phyloP scores from a whole-genome alignment of 176 grass and related monocot species.

The Aegilops speltoides region DNA sequence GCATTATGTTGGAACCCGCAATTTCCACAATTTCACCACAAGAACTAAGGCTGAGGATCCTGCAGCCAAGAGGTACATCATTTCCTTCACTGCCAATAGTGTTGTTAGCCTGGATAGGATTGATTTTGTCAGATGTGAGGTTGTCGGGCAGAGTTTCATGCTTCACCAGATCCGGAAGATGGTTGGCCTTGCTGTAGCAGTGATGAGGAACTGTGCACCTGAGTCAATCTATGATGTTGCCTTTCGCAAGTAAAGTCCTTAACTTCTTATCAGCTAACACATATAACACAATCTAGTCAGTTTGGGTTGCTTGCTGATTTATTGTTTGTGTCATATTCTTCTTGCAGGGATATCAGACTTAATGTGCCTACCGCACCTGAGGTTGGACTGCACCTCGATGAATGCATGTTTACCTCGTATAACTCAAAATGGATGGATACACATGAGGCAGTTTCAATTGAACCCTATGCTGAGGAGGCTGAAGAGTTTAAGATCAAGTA shows the following conservation, averaged over 20 bases:
- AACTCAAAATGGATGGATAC: constrained; percentile 87
- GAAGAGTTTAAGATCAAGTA: constrained; percentile 91
- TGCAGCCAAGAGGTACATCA: constrained; percentile 83
- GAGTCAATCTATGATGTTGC: constrained; percentile 76
- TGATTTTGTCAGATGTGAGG: constrained; percentile 93
- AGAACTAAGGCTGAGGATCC: constrained; percentile 97
- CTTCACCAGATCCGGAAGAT: constrained; percentile 95
- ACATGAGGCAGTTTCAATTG: constrained; percentile 87
- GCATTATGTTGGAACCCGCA: constrained; percentile 87
- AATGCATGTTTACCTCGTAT: constrained; percentile 91
- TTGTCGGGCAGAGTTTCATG: constrained; percentile 96
- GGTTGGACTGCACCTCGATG: constrained; percentile 81
- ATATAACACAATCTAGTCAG: not conserved
- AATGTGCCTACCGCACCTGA: constrained; percentile 95
- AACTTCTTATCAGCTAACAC: constrained; percentile 14
- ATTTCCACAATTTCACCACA: constrained; percentile 97
- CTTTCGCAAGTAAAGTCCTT: constrained; percentile 69
- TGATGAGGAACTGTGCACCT: constrained; percentile 83
- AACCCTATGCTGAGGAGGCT: constrained; percentile 65
- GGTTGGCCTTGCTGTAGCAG: constrained; percentile 78
- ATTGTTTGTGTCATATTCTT: constrained; percentile 21
- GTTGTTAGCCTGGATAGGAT: constrained; percentile 77
- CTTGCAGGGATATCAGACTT: constrained; percentile 76
- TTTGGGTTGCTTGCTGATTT: not conserved
- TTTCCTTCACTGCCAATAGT: constrained; percentile 74